phyloP scores from a whole-genome alignment of 805 yeast species.

The Saccharomycodes ludwigii region DNA sequence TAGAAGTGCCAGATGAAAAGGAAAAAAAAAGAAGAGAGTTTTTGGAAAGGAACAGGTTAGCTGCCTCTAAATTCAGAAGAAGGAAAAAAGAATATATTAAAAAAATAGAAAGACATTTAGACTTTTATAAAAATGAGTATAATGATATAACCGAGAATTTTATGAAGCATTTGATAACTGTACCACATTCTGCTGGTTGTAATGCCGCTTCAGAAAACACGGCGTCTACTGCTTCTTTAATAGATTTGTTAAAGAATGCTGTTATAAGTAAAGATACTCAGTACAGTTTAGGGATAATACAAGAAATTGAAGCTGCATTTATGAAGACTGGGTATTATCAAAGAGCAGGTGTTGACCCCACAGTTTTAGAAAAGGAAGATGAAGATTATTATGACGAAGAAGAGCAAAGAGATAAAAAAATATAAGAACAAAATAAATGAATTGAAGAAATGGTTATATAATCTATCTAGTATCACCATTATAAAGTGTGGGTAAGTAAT shows the following conservation, averaged over 20 bases:
- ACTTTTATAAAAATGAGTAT: conserved; percentile 59
- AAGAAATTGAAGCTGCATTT: conserved; percentile 14
- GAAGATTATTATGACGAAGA: conserved; percentile 12
- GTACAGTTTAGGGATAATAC: conserved; percentile 12
- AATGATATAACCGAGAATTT: conserved; percentile 35
- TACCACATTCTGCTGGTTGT: too few relatives aligned
- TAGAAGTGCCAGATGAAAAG: conserved; percentile 41
- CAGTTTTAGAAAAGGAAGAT: too few relatives aligned
- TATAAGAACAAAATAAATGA: conserved; percentile 3
- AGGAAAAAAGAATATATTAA: conserved; percentile 82
- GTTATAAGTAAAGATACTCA: conserved; percentile 13
- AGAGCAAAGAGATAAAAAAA: conserved; percentile 4
- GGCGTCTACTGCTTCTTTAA: conserved; percentile 8
- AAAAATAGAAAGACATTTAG: conserved; percentile 70
- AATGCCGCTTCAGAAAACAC: conserved; percentile 5
- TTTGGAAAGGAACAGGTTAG: conserved; percentile 84
- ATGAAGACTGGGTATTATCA: conserved; percentile 14
- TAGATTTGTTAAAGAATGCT: conserved; percentile 13
- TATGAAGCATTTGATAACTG: background rate
- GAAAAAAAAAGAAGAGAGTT: conserved; percentile 53
- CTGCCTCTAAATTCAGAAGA: conserved; percentile 91
- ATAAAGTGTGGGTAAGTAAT: too few relatives aligned
- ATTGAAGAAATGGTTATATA: background rate
- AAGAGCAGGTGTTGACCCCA: conserved; percentile 18
- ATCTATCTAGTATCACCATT: too few relatives aligned